These are phyloP conservation scores for Citrullus colocynthis DNA, from an alignment of 306 rosid species.

Conservation along the genomic window DNA sequence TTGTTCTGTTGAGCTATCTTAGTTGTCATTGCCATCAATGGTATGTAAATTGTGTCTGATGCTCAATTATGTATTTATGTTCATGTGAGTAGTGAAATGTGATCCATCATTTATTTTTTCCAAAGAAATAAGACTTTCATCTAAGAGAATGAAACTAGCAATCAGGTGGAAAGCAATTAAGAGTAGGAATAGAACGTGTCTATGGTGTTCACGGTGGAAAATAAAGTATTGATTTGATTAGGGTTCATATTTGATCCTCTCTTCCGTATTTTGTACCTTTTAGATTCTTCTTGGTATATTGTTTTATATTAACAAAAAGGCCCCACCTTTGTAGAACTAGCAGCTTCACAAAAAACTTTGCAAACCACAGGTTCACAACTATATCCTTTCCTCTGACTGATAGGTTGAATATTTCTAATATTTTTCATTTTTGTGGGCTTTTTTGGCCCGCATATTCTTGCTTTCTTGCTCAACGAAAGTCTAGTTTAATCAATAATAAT, in stretches of 20 bases:
- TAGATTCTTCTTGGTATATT: not conserved
- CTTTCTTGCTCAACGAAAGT: no score
- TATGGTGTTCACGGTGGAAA: not conserved
- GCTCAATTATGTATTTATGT: not conserved
- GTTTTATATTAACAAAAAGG: not conserved
- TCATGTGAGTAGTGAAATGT: not conserved
- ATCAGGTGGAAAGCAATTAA: not conserved
- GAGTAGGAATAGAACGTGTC: not conserved
- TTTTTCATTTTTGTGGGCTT: no score
- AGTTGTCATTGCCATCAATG: not conserved
- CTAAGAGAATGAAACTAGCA: not conserved
- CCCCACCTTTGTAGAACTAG: not conserved
- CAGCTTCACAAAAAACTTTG: not conserved
- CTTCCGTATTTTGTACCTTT: not conserved
- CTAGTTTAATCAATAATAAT: no score
- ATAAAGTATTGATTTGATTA: not conserved
- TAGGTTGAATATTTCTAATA: not conserved
- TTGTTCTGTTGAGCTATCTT: not conserved
- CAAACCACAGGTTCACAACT: not conserved
- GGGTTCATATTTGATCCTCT: not conserved
- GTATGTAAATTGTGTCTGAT: not conserved
- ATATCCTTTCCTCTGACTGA: not conserved
- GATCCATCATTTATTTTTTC: not conserved
- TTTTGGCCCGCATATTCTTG: no score
- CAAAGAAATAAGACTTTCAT: not conserved